Conservation (phyloP, 2,329 filamentous ascomycete species). For the Aspergillaceae sp. region DNA sequence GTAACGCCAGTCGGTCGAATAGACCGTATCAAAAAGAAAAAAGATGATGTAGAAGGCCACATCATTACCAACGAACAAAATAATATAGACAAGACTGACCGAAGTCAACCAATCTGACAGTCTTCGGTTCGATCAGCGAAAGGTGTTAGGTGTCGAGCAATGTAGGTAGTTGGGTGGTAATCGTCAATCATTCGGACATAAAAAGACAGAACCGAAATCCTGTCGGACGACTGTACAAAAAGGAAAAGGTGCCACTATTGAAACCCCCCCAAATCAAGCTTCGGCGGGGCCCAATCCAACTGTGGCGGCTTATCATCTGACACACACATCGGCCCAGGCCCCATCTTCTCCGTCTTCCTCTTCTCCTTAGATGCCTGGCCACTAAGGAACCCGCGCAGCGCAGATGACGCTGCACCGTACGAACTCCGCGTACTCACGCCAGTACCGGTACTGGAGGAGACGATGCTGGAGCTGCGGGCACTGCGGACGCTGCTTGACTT, state of each 20-base stretch:
- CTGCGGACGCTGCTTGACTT: conserved; percentile 30
- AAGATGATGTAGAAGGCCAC: too few species aligned
- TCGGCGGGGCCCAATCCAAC: conserved; percentile 31
- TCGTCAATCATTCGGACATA: too few species aligned
- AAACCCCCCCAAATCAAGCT: conserved; percentile 21
- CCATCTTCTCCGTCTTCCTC: conserved; percentile 20
- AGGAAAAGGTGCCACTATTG: background rate
- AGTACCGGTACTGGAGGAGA: conserved; percentile 26
- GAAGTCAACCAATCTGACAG: too few species aligned
- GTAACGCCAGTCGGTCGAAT: too few species aligned
- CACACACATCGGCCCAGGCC: conserved; percentile 18
- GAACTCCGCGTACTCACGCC: conserved; percentile 24
- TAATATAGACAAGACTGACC: too few species aligned
- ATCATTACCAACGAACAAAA: too few species aligned
- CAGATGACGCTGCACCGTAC: conserved; percentile 28
- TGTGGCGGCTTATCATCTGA: conserved; percentile 25
- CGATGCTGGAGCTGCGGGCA: conserved; percentile 28
- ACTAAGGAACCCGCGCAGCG: conserved; percentile 27
- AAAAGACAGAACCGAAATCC: too few species aligned
- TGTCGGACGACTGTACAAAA: too few species aligned
- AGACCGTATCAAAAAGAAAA: too few species aligned
- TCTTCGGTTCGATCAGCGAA: too few species aligned
- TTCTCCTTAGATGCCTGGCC: conserved; percentile 20
- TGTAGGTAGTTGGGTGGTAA: too few species aligned
- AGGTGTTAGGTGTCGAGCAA: too few species aligned